These are phyloP conservation scores for Leccinum holopus DNA, from an alignment of 1,284 basidiomycete genomes.

Conservation along the genomic window DNA sequence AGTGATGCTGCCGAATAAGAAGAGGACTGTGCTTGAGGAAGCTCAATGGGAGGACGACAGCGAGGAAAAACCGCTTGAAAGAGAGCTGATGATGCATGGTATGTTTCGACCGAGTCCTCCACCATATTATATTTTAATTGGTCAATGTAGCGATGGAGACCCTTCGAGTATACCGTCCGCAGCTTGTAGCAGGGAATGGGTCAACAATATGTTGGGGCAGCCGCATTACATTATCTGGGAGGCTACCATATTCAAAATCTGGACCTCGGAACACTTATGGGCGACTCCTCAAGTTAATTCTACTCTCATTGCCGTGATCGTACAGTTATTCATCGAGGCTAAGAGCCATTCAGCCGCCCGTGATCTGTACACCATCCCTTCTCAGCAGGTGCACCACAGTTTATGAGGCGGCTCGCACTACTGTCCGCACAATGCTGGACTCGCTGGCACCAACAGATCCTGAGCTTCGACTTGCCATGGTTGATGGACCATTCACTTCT, in stretches of 20 bases:
- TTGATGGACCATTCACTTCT: constrained; percentile 72
- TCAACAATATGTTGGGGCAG: constrained; percentile 86
- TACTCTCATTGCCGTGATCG: constrained; percentile 45
- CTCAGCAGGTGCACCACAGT: constrained; percentile 85
- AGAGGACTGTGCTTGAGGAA: constrained; percentile 81
- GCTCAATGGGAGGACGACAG: constrained; percentile 83
- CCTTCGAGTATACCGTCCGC: constrained; percentile 86
- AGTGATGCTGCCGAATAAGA: constrained; percentile 74
- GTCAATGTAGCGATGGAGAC: constrained; percentile 79
- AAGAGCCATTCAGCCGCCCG: constrained; percentile 94
- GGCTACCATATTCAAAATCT: constrained; percentile 95
- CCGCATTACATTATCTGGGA: constrained; percentile 90
- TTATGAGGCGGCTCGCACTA: constrained; percentile 81
- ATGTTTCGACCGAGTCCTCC: constrained; percentile 27
- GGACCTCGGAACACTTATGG: constrained; percentile 84
- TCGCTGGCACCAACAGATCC: constrained; percentile 83
- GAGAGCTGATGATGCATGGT: constrained; percentile 88
- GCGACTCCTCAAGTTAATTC: constrained; percentile 71
- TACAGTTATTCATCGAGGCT: constrained; percentile 97
- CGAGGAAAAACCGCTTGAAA: constrained; percentile 72
- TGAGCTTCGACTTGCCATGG: constrained; percentile 85
- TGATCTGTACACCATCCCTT: constrained; percentile 93
- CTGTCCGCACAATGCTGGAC: constrained; percentile 75
- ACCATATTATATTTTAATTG: not conserved
- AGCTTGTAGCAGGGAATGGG: constrained; percentile 88